These are phyloP conservation scores for Mucor ambiguus DNA, from an alignment of 371 early-diverging fungal genomes.

Conservation along the genomic window DNA sequence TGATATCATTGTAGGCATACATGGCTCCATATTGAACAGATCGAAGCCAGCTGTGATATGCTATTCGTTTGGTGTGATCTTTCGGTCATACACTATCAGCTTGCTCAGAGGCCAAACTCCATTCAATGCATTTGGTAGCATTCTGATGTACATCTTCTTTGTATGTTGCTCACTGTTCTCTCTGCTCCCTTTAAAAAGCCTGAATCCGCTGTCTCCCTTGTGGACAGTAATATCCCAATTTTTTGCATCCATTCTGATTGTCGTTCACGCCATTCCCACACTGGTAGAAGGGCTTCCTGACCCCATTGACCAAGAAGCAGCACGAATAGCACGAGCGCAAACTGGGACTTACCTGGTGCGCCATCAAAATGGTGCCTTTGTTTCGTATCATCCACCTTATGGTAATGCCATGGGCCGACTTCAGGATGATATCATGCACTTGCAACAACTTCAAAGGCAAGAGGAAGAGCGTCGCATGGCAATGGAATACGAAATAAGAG, in stretches of 20 bases:
- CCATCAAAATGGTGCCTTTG: background rate
- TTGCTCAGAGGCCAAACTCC: background rate
- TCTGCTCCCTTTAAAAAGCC: background rate
- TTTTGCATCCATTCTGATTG: background rate
- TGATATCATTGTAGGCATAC: background rate
- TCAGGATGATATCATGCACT: background rate
- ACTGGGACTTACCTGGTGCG: background rate
- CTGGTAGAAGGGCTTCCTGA: background rate
- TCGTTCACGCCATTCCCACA: background rate
- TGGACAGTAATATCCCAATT: background rate
- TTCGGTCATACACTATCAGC: background rate
- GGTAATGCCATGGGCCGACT: background rate
- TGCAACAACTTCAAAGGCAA: background rate
- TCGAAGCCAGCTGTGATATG: background rate
- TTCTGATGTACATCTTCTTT: background rate
- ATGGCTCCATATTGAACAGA: background rate
- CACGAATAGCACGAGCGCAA: background rate
- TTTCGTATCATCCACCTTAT: background rate
- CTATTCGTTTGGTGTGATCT: background rate
- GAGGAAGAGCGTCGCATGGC: background rate
- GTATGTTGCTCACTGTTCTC: background rate
- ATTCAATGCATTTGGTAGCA: background rate
- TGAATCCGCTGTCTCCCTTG: background rate
- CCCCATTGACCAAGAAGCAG: background rate
- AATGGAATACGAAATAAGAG: background rate